phyloP scores from a whole-genome alignment of 441 rosid genomes.

The Jatropha podagrica region DNA sequence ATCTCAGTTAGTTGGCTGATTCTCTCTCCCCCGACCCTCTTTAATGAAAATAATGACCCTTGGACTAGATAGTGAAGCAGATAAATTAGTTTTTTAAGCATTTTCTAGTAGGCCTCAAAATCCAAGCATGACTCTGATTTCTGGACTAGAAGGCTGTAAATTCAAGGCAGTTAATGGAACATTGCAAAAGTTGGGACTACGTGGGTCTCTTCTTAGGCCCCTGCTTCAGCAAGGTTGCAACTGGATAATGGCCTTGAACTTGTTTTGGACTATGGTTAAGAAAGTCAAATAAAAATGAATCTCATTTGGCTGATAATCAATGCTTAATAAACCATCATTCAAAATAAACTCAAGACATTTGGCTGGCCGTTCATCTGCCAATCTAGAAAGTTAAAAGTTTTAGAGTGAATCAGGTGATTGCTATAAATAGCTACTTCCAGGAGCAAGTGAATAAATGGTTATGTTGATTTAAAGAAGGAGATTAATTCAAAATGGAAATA shows the following conservation, averaged over 20 bases:
- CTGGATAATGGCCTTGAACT: not conserved
- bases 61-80: not conserved
- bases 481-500: not conserved
- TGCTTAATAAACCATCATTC: not conserved
- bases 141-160: not conserved
- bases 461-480: not conserved
- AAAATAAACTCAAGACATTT: not conserved
- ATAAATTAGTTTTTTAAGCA: not conserved
- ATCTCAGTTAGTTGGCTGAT: not conserved
- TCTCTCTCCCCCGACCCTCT: not conserved
- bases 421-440: not conserved
- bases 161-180: not conserved
- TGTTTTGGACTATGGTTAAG: slow-evolving; percentile 1
- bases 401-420: not conserved
- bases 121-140: not conserved
- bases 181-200: not conserved
- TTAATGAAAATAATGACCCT: not conserved
- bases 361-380: not conserved
- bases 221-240: not conserved
- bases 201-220: not conserved
- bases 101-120: not conserved
- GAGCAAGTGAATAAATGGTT: not conserved
- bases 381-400: not conserved
- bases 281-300: not conserved
- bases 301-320: not conserved